Evolutionary conservation across 1,139 yeast genomes (phyloP), one percentile per base, ranked within the genome.

Genomic region (Pichia sp.): DNA sequence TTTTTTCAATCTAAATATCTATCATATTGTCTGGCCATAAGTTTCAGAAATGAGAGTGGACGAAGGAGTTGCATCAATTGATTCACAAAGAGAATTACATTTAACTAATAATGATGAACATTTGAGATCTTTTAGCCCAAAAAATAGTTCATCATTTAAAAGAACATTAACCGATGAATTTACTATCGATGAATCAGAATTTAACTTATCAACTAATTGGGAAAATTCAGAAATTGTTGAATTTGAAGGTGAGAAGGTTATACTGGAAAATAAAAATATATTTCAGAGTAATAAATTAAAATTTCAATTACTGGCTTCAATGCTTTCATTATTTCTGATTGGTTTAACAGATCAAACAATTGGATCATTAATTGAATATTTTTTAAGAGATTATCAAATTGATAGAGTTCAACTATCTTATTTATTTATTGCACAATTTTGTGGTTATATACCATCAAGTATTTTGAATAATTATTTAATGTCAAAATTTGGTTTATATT

Each of bases 271-370:
- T 3, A 61, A 56, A 30, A 72, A 78, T 58, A 74, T 60, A 2
- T 51, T 53, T n/a, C 34, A 53, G 10, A 59, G 56, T 22, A 4
- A 39, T 13, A 60, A 55, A 43, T 45, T 82, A 73, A 67, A 76
- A 56, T 41, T 62, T 8, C 85, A 81, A 62, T 69, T 81, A 25
- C 1, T 69, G 0, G 61, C 74, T 0, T 64, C 74, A 0, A 76
- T 70, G 54, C 39, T 66, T 3, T 65, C 73, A 1, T 75, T 80
- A 58, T 63, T 71, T 3, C 58, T 78, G 5, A 68, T 79, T 54
- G 87, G 87, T 0, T 60, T 80, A n/a, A 72, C 75, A 2, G 86
- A 81, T 55, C 85, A 80, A 62, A 71, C 83, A 0, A 68, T 80
- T 16, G 86, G 86, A 0, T 73, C 85, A 0, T 64, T 81, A 45